Evolutionary conservation across 352 stramenopile genomes (phyloP).

Genomic region (Phytophthora boehmeriae): DNA sequence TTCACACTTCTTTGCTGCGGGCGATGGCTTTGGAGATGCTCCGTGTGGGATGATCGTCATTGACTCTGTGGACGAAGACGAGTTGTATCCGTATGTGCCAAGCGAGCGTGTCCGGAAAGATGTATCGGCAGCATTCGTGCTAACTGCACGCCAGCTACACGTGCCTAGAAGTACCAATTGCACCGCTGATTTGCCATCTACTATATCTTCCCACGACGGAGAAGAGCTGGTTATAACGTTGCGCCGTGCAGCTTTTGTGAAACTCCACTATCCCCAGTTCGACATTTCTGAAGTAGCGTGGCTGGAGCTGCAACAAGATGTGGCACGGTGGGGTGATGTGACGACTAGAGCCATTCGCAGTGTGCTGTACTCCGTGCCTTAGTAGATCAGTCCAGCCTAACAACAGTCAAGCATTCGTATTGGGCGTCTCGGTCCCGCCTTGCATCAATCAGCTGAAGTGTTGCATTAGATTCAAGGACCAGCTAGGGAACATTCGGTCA

Average conservation of each 20-base stretch:
- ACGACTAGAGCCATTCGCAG: conserved; percentile 9
- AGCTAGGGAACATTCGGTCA: too few species aligned
- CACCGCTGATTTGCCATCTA: neutral
- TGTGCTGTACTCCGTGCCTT: conserved; percentile 12
- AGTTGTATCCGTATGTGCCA: conserved; percentile 33
- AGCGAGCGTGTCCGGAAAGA: conserved; percentile 26
- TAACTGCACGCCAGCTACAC: conserved; percentile 4
- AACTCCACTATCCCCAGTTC: conserved; percentile 9
- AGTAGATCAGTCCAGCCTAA: neutral
- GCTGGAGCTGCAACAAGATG: conserved; percentile 14
- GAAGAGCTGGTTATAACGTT: conserved; percentile 11
- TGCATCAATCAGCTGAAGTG: too few species aligned
- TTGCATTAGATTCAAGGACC: too few species aligned
- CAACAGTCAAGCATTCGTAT: too few species aligned
- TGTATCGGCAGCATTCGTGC: conserved; percentile 15
- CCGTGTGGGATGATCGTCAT: conserved; percentile 26
- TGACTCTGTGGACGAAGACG: conserved; percentile 38
- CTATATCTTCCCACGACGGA: neutral
- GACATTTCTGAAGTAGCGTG: conserved; percentile 7
- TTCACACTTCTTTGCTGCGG: conserved; percentile 14
- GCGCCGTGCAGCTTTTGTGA: conserved; percentile 6
- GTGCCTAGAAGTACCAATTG: neutral
- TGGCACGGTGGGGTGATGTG: conserved; percentile 9
- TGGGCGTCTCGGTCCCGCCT: too few species aligned
- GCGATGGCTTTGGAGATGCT: conserved; percentile 7